Evolutionary conservation across 2,329 filamentous ascomycete genomes (phyloP).

Genomic region (Ramularia endophylla): DNA sequence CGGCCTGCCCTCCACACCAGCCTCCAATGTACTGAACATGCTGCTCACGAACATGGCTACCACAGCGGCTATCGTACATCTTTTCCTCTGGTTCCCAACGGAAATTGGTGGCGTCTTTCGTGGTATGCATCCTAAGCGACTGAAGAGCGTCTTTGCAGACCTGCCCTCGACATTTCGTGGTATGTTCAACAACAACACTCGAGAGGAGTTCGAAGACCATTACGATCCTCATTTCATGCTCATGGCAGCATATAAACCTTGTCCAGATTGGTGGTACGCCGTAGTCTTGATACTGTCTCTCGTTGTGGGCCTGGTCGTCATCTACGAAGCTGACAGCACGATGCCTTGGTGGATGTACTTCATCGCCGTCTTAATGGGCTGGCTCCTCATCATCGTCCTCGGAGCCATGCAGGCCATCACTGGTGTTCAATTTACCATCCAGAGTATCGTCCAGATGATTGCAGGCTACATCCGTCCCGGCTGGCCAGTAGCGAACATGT

Average conservation of each 20-base stretch:
- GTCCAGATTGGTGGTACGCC: conserved; percentile 34
- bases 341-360: conserved; percentile 31
- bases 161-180: no score
- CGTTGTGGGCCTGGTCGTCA: conserved; percentile 23
- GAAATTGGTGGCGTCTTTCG: no score
- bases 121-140: no score
- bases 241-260: conserved; percentile 51
- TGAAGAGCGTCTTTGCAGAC: conserved; percentile 38
- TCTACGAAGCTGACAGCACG: conserved; percentile 28
- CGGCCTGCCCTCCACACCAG: conserved; percentile 4
- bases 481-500: conserved; percentile 32
- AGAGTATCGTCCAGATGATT: conserved; percentile 43
- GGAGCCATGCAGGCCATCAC: conserved; percentile 24
- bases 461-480: conserved; percentile 44
- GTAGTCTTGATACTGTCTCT: conserved; percentile 28
- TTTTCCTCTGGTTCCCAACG: conserved; percentile 4
- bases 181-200: no score
- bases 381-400: conserved; percentile 26
- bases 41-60: conserved; percentile 7
- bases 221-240: conserved; percentile 49
- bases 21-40: conserved; percentile 5
- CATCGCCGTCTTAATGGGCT: conserved; percentile 48
- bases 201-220: no score
- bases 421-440: conserved; percentile 36
- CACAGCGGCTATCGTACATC: conserved; percentile 5